A percentile compares a stretch with the other conserved stretches of the same genome.
These are phyloP conservation scores for Podaxis sp. DNA, from an alignment of 768 basidiomycete genomes.

Conservation along the genomic window DNA sequence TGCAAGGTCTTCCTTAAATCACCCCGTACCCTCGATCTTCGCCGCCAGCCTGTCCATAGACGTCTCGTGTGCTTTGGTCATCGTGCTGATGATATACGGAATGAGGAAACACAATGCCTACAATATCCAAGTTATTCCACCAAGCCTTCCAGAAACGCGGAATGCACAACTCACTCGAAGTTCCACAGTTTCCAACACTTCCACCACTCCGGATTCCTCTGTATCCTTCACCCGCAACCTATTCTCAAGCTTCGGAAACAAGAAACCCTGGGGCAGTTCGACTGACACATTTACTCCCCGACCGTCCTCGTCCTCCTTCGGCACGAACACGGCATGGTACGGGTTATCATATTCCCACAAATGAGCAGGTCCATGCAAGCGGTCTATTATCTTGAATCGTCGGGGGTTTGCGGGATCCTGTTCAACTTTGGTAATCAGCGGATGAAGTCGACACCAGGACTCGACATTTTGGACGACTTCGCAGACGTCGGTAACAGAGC, in stretches of 20 bases:
- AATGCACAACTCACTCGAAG: constrained; percentile 22
- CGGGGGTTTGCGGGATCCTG: constrained; percentile 8
- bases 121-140: not conserved
- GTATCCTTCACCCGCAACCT: constrained; percentile 14
- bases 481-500: not conserved
- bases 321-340: not conserved
- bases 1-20: not conserved
- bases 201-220: constrained; percentile 15
- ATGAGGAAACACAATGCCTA: constrained; percentile 30
- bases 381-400: constrained; percentile 10
- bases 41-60: constrained; percentile 23
- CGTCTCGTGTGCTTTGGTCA: constrained; percentile 23
- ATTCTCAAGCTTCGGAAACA: constrained; percentile 15
- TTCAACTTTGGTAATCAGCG: constrained; percentile 5
- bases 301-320: constrained; percentile 15
- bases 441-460: not conserved
- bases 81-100: constrained; percentile 28
- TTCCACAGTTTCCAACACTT: constrained; percentile 22
- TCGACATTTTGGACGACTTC: constrained; percentile 3
- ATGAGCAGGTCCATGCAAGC: not conserved
- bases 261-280: not conserved
- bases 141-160: not conserved
- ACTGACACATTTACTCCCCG: constrained; percentile 17
- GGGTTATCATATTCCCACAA: constrained; percentile 7
- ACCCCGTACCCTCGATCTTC: constrained; percentile 16